Percentiles rank a stretch among this genome's conserved stretches.
Evolutionary conservation across 2,329 filamentous ascomycete species (phyloP).

Genomic region (Ascochyta pisi): DNA sequence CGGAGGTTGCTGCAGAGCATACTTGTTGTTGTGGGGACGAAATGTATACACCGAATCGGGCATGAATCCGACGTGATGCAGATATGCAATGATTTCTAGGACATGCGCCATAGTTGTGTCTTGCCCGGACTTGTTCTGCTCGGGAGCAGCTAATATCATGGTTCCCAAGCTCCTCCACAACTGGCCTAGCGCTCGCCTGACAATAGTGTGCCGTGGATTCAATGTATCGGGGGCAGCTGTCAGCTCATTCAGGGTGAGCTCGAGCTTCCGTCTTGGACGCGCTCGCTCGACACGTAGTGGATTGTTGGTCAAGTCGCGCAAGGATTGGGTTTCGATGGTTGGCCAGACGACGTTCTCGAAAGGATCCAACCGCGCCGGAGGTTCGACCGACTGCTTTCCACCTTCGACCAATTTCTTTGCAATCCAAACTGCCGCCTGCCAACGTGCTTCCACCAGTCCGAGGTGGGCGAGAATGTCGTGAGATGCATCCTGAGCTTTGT

Average conservation of each 20-base stretch:
- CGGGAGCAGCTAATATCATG: constrained; percentile 52
- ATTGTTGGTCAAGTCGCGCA: constrained; percentile 35
- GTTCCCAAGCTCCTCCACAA: constrained; percentile 56
- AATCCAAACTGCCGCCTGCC: constrained; percentile 56
- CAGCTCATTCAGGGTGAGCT: constrained; percentile 31
- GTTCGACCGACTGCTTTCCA: constrained; percentile 22
- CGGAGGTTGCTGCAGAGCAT: constrained; percentile 55
- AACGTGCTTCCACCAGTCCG: constrained; percentile 50
- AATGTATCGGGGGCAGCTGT: constrained; percentile 38
- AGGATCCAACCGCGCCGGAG: constrained; percentile 21
- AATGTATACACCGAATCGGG: constrained; percentile 55
- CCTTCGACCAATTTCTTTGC: constrained; percentile 52
- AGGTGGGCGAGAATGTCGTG: constrained; percentile 52
- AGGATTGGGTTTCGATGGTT: constrained; percentile 16
- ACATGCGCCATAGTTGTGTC: constrained; percentile 52
- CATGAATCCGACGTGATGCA: constrained; percentile 57
- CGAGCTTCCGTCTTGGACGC: constrained; percentile 22
- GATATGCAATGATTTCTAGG: constrained; percentile 55
- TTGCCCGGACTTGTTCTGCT: constrained; percentile 24
- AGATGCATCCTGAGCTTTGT: constrained; percentile 36
- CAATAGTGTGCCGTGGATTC: constrained; percentile 21
- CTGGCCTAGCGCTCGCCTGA: constrained; percentile 51
- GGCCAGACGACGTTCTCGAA: constrained; percentile 29
- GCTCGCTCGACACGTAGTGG: constrained; percentile 29
- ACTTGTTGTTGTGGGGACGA: constrained; percentile 40